These are phyloP conservation scores for Phialophora macrospora DNA, from an alignment of 2,329 filamentous ascomycete species.

Conservation along the genomic window DNA sequence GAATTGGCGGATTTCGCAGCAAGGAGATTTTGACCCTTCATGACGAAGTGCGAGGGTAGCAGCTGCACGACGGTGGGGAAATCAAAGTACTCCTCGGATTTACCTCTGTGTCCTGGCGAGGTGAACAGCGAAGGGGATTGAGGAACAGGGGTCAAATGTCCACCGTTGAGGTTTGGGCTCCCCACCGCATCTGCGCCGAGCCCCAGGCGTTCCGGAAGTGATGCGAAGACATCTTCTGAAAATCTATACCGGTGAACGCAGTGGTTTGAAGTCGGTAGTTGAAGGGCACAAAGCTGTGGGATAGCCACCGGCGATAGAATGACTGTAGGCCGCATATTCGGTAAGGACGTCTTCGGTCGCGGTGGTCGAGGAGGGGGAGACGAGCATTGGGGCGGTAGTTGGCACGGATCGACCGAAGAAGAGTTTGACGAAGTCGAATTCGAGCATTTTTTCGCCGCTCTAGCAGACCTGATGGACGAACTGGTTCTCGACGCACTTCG, in stretches of 20 bases:
- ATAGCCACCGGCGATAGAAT: slow-evolving; percentile 32
- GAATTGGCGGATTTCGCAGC: background rate
- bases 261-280: slow-evolving; percentile 2
- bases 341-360: slow-evolving; percentile 35
- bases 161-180: background rate
- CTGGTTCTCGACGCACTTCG: background rate
- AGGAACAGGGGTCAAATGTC: no score
- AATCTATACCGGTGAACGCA: background rate
- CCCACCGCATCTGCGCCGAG: background rate
- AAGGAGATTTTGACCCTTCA: background rate
- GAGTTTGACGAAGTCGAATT: background rate
- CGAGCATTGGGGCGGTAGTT: slow-evolving; percentile 2
- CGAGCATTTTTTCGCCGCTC: background rate
- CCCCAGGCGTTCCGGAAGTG: slow-evolving; percentile 13
- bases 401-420: background rate
- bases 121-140: background rate
- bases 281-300: slow-evolving; percentile 7
- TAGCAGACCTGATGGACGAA: background rate
- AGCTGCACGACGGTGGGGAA: slow-evolving; percentile 3
- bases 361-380: slow-evolving; percentile 34
- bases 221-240: slow-evolving; percentile 17
- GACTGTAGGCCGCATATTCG: slow-evolving; percentile 35
- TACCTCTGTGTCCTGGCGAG: background rate
- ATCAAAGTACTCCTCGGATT: background rate
- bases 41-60: background rate